Conservation (phyloP, 176 grass and related monocot species). For the Guadua angustifolia region DNA sequence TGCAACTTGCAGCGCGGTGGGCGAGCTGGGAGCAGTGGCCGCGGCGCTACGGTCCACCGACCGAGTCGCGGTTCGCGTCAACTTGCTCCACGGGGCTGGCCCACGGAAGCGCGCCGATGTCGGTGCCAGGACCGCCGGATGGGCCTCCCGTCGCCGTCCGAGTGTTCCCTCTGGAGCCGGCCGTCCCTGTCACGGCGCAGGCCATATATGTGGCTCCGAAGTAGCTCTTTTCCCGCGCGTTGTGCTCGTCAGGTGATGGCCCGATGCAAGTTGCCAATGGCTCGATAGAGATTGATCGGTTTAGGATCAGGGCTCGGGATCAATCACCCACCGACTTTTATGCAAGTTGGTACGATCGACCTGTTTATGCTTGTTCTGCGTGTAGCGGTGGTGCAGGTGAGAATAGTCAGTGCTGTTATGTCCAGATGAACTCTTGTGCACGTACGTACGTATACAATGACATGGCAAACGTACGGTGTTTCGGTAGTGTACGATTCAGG, state of each 20-base stretch:
- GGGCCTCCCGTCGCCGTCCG: constrained; percentile 33
- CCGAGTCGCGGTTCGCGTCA: background rate
- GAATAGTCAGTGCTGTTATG: background rate
- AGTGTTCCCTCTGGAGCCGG: constrained; percentile 20
- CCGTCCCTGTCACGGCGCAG: constrained; percentile 1
- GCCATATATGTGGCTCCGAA: constrained; percentile 40
- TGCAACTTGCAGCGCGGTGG: constrained; percentile 39
- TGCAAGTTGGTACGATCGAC: constrained; percentile 41
- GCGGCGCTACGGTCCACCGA: constrained; percentile 48
- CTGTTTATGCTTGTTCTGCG: background rate
- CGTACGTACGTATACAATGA: background rate
- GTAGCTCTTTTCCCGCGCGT: constrained; percentile 19
- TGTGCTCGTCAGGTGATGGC: constrained; percentile 36
- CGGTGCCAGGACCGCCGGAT: constrained; percentile 35
- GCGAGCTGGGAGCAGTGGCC: background rate
- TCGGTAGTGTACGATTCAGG: too few relatives aligned
- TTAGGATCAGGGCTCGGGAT: constrained; percentile 28
- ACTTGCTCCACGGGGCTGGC: background rate
- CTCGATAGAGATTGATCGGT: constrained; percentile 25
- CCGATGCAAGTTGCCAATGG: constrained; percentile 27
- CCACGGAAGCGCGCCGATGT: constrained; percentile 1
- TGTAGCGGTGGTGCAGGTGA: background rate
- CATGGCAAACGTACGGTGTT: too few relatives aligned
- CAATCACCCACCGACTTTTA: constrained; percentile 23
- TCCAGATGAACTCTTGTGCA: background rate